phyloP scores from a whole-genome alignment of 2,329 filamentous ascomycete genomes.

The Penicillium thymicola region DNA sequence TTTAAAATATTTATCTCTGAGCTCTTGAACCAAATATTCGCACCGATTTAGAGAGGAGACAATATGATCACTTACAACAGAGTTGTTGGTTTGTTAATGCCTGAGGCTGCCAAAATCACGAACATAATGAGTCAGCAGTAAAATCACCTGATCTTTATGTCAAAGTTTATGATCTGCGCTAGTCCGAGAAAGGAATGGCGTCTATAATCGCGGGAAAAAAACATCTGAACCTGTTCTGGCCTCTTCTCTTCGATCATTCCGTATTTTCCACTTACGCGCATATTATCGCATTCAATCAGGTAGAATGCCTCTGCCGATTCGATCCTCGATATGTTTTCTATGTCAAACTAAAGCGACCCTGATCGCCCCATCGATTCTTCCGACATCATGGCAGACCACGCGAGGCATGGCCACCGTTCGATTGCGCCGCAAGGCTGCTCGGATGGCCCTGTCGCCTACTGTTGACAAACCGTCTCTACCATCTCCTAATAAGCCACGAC shows the following conservation, averaged over 20 bases:
- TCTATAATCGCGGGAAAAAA: constrained; percentile 6
- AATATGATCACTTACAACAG: background rate
- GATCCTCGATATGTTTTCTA: constrained; percentile 32
- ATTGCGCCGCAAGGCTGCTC: constrained; percentile 34
- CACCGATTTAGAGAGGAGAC: background rate
- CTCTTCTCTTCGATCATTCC: background rate
- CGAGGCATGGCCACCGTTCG: constrained; percentile 33
- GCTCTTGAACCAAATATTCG: background rate
- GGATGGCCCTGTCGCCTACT: constrained; percentile 39
- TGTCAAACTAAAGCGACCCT: constrained; percentile 29
- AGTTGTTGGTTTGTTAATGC: background rate
- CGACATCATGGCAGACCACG: constrained; percentile 29
- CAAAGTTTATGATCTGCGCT: constrained; percentile 5
- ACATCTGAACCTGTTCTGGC: constrained; percentile 9
- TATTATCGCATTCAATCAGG: constrained; percentile 19
- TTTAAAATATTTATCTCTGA: no score
- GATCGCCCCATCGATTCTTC: constrained; percentile 11
- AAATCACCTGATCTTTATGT: background rate
- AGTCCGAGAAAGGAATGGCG: constrained; percentile 1
- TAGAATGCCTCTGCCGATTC: constrained; percentile 30
- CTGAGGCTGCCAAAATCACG: background rate
- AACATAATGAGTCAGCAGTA: background rate
- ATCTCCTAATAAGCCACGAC: constrained; percentile 35
- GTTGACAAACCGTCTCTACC: constrained; percentile 26
- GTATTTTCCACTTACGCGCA: background rate